Percentiles rank a stretch among this genome's conserved stretches.
phyloP scores from a whole-genome alignment of 352 stramenopile genomes.

The Phytophthora nicotianae region DNA sequence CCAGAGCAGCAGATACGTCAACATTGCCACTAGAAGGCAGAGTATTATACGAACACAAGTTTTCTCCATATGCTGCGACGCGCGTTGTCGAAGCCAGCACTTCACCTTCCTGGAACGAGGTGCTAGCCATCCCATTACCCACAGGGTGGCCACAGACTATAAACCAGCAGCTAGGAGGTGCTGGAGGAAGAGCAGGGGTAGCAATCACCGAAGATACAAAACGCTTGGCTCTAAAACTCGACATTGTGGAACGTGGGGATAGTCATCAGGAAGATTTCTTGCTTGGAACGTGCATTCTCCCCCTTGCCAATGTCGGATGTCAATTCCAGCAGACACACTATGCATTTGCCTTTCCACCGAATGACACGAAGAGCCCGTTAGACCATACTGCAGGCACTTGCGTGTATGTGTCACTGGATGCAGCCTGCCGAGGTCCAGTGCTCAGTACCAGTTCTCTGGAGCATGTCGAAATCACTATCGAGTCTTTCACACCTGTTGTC shows the following conservation, averaged over 20 bases:
- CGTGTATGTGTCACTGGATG: slow-evolving; percentile 28
- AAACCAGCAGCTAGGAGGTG: slow-evolving; percentile 1
- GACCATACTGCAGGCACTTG: slow-evolving; percentile 6
- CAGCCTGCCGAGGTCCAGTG: slow-evolving; percentile 7
- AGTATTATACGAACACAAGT: slow-evolving; percentile 49
- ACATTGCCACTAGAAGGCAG: slow-evolving; percentile 2
- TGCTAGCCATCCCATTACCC: slow-evolving; percentile 63
- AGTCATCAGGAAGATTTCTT: slow-evolving; percentile 74
- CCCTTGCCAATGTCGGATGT: slow-evolving; percentile 27
- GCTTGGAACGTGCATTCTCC: slow-evolving; percentile 39
- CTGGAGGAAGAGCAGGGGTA: not conserved
- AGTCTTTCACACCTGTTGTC: slow-evolving; percentile 36
- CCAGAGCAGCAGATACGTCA: slow-evolving; percentile 1
- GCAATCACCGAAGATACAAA: not conserved
- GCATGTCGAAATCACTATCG: slow-evolving; percentile 29
- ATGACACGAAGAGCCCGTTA: not conserved
- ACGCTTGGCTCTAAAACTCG: slow-evolving; percentile 42
- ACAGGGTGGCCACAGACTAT: slow-evolving; percentile 36
- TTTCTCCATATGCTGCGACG: slow-evolving; percentile 69
- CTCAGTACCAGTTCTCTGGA: slow-evolving; percentile 8
- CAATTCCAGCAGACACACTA: slow-evolving; percentile 33
- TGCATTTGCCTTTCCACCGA: slow-evolving; percentile 32
- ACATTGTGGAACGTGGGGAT: slow-evolving; percentile 62
- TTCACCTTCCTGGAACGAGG: slow-evolving; percentile 66
- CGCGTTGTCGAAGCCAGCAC: slow-evolving; percentile 53